Percentiles rank a stretch among this genome's conserved stretches.
These are phyloP conservation scores for Aspergillus taichungensis DNA, from an alignment of 495 filamentous ascomycete genomes.

Conservation along the genomic window DNA sequence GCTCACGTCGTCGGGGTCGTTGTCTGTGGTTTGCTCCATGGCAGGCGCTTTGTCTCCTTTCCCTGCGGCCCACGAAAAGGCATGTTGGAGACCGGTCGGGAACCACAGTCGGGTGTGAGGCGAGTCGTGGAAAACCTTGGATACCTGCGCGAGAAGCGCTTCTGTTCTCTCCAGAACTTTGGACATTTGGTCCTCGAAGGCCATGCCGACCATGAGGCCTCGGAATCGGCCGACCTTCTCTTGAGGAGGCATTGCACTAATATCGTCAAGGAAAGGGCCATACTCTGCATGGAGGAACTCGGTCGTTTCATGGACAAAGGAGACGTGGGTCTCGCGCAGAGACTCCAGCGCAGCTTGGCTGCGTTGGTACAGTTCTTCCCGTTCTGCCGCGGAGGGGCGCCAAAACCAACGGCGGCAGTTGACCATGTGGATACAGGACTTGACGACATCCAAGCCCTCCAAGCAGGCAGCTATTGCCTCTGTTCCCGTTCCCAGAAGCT, in stretches of 20 bases:
- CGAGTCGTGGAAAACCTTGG: conserved; percentile 4
- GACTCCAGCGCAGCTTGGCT: conserved; percentile 4
- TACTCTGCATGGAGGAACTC: conserved; percentile 5
- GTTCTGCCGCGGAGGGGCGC: conserved; percentile 3
- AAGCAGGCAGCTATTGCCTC: conserved; percentile 9
- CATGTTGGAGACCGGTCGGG: conserved; percentile 10
- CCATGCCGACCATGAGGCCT: conserved; percentile 13
- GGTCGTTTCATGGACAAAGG: conserved; percentile 11
- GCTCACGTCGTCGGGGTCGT: conserved; percentile 9
- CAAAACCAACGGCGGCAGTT: conserved; percentile 9
- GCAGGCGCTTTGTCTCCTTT: conserved; percentile 11
- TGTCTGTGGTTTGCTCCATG: conserved; percentile 5
- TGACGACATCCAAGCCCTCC: conserved; percentile 3
- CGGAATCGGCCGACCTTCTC: neutral
- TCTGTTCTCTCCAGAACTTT: conserved; percentile 9
- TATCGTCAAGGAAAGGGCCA: neutral
- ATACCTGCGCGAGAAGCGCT: conserved; percentile 5
- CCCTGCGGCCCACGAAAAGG: conserved; percentile 8
- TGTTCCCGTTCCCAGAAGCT: conserved; percentile 1
- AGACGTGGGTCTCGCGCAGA: conserved; percentile 1
- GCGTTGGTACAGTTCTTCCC: conserved; percentile 5
- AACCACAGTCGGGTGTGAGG: conserved; percentile 10
- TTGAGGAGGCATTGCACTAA: neutral
- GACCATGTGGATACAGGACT: conserved; percentile 14
- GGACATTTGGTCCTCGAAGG: conserved; percentile 15